Conservation (phyloP, 345 rosid genomes). For the Limnanthes douglasii region DNA sequence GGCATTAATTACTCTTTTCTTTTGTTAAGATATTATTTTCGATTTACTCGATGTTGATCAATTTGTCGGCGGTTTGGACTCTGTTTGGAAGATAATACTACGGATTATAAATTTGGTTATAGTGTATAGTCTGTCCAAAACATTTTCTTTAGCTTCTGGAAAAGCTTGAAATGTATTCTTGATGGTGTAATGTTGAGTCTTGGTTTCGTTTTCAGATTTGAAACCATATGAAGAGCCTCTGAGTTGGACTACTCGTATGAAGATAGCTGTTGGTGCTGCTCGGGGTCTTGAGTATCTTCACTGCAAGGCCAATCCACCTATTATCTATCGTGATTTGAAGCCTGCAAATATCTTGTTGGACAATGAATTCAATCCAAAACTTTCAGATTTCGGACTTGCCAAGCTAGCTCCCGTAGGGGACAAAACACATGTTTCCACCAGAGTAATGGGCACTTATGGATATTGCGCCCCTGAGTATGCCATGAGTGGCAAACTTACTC, state of each 20-base stretch:
- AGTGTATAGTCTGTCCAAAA: too few species aligned
- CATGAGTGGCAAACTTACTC: slow-evolving; percentile 33
- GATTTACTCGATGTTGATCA: too few species aligned
- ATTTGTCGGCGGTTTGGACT: too few species aligned
- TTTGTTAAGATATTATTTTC: too few species aligned
- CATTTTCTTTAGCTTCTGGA: too few species aligned
- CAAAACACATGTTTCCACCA: slow-evolving; percentile 22
- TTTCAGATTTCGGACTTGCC: slow-evolving; percentile 51
- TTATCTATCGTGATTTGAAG: slow-evolving; percentile 49
- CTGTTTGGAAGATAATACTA: too few species aligned
- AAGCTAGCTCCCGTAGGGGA: slow-evolving; percentile 36
- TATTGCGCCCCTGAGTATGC: slow-evolving; percentile 69
- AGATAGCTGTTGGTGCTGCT: slow-evolving; percentile 44
- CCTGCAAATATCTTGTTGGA: slow-evolving; percentile 49
- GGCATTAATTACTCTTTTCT: too few species aligned
- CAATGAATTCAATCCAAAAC: slow-evolving; percentile 28
- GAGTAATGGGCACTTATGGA: slow-evolving; percentile 66
- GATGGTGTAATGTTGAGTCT: too few species aligned
- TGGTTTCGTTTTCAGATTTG: slow-evolving; percentile 22
- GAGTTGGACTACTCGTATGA: slow-evolving; percentile 49
- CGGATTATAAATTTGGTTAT: too few species aligned
- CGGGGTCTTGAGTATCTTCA: slow-evolving; percentile 63
- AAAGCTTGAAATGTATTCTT: too few species aligned
- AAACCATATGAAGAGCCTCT: slow-evolving; percentile 17
- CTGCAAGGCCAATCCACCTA: slow-evolving; percentile 30